Base-by-base conservation (phyloP, 768 basidiomycete genomes). In the Pleurotus pulmonarius region DNA sequence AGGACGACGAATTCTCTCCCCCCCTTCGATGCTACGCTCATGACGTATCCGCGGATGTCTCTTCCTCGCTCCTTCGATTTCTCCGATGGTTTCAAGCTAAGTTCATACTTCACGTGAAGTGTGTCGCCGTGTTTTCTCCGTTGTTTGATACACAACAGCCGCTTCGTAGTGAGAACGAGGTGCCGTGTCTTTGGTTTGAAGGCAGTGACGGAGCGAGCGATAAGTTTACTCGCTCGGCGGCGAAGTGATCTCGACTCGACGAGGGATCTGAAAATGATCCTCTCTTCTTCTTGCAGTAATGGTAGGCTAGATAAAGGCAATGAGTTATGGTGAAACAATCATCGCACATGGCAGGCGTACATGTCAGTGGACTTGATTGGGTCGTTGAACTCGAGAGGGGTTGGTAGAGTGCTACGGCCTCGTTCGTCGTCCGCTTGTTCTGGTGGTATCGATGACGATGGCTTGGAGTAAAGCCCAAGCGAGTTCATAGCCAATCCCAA, bases 1-100 rank as follows among this genome's bases (percentile, higher is more conserved):
- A 85, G 67, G 37, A 87, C 75, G 13, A 81, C 77, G 64, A 87
- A 85, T 64, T 83, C 82, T 38, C 80, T 71, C 54, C 82, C 83
- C 46, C 81, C 72, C 62, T 83, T 83, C 24, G 73, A 68, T 55
- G 80, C 81, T 0, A 81, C 79, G 20, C 75, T 73, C 3, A 72
- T 70, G 8, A 87, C 67, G 41, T 75, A 67, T 41, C 68, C 70
- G 38, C 76, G 75, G 13, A 71, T 65, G 47, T 82, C 81, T 63
- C 77, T 82, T 49, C 78, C 76, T 56, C 73, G 76, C 41, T 73
- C 70, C 56, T 71, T 74, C 39, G 65, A 59, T 52, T 71, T 74
- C 44, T 66, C 68, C 57, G 64, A 60, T 22, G 66, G 65, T 53
- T 67, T 70, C 49, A 85, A 56, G n/a, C 67, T 65, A n/a, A 83